Percentiles rank a stretch among this genome's conserved stretches.
Conservation (phyloP, 352 stramenopile genomes). For the Phytophthora uliginosa region DNA sequence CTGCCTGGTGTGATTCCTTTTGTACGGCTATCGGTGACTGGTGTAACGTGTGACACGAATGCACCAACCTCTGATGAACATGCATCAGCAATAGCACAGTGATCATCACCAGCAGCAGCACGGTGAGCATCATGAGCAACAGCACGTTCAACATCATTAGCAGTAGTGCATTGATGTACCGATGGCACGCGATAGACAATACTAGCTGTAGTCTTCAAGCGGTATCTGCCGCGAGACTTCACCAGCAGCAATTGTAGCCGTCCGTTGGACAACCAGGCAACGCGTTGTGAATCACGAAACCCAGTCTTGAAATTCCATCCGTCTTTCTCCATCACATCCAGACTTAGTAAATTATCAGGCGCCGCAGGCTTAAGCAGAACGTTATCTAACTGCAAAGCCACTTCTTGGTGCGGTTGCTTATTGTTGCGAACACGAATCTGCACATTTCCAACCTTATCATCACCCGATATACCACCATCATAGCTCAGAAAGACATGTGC, state of each 20-base stretch:
- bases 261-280: slow-evolving; percentile 4
- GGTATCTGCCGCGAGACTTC: slow-evolving; percentile 10
- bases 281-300: neutral
- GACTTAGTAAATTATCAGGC: slow-evolving; percentile 22
- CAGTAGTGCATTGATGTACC: neutral
- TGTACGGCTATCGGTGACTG: no score
- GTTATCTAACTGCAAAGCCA: neutral
- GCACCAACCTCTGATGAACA: no score
- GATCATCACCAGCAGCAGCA: no score
- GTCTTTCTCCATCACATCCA: slow-evolving; percentile 2
- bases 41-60: no score
- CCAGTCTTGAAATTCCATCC: slow-evolving; percentile 10
- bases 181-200: neutral
- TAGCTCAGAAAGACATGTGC: neutral
- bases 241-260: neutral
- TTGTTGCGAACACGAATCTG: neutral
- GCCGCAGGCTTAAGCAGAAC: neutral
- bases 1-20: no score
- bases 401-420: neutral
- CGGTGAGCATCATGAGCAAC: no score
- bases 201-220: neutral
- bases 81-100: no score
- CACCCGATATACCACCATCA: neutral
- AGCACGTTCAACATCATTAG: no score
- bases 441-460: neutral